Conservation (phyloP, 2,329 filamentous ascomycete species). For the Coniochaeta sp. region DNA sequence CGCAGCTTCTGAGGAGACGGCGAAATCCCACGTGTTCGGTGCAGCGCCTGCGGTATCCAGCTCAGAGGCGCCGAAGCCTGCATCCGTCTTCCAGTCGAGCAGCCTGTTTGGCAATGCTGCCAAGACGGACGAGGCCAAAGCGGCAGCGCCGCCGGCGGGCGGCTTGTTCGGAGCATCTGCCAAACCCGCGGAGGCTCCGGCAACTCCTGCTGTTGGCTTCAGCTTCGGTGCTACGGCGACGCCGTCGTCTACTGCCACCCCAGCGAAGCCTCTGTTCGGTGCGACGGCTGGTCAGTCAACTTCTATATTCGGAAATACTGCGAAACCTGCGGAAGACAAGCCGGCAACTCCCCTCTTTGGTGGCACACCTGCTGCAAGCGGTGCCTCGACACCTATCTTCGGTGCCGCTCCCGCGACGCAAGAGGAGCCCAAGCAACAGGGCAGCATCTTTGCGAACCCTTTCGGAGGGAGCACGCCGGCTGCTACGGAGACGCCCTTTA, state of each 20-base stretch:
- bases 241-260: slow-evolving; percentile 4
- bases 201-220: slow-evolving; percentile 3
- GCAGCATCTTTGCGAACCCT: slow-evolving; percentile 7
- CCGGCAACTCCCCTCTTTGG: slow-evolving; percentile 26
- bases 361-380: slow-evolving; percentile 32
- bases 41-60: background rate
- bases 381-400: slow-evolving; percentile 28
- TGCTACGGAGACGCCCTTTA: slow-evolving; percentile 2
- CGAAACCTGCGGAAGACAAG: slow-evolving; percentile 20
- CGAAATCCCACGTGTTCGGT: slow-evolving; percentile 6
- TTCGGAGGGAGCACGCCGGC: slow-evolving; percentile 6
- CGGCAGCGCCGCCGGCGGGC: slow-evolving; percentile 4
- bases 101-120: slow-evolving; percentile 29
- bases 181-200: slow-evolving; percentile 11
- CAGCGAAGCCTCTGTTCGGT: slow-evolving; percentile 21
- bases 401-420: slow-evolving; percentile 36
- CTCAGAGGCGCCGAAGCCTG: slow-evolving; percentile 9
- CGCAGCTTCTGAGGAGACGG: slow-evolving; percentile 4
- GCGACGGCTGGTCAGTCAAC: slow-evolving; percentile 10
- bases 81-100: slow-evolving; percentile 19
- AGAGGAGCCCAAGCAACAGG: slow-evolving; percentile 18
- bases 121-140: slow-evolving; percentile 17
- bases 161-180: slow-evolving; percentile 10
- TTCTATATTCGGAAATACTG: slow-evolving; percentile 25
- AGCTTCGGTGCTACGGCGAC: background rate